phyloP scores from a whole-genome alignment of 106 monocot genomes.

The Dendrobium huoshanense region DNA sequence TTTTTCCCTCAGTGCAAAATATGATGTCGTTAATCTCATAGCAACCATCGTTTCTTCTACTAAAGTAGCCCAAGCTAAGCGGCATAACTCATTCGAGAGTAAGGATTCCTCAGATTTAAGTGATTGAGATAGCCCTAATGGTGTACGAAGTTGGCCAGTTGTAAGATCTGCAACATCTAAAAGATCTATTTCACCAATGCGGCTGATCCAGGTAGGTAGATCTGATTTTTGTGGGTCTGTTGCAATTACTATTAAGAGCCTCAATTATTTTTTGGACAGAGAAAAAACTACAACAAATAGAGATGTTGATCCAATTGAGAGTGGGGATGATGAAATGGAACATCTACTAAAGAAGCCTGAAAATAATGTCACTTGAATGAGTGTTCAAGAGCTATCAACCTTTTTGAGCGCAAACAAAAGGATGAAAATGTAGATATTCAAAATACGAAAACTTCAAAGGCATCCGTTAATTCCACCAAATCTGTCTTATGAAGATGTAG shows the following conservation, averaged over 20 bases:
- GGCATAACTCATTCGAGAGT: constrained; percentile 63
- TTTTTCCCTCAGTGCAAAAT: neutral
- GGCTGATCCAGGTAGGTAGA: constrained; percentile 83
- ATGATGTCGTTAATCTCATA: constrained; percentile 9
- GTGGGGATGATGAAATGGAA: constrained; percentile 40
- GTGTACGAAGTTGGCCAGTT: constrained; percentile 73
- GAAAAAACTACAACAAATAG: constrained; percentile 41
- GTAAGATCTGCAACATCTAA: constrained; percentile 77
- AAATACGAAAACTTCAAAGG: constrained; percentile 32
- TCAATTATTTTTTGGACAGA: constrained; percentile 61
- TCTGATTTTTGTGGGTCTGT: constrained; percentile 76
- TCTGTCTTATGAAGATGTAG: constrained; percentile 96
- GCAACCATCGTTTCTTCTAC: constrained; percentile 44
- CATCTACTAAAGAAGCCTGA: constrained; percentile 58
- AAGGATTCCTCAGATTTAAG: constrained; percentile 53
- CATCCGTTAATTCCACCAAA: constrained; percentile 40
- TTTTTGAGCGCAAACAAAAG: constrained; percentile 87
- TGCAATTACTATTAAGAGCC: constrained; percentile 80
- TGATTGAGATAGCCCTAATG: constrained; percentile 33
- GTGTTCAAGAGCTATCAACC: constrained; percentile 95
- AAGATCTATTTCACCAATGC: constrained; percentile 94
- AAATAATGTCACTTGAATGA: constrained; percentile 66
- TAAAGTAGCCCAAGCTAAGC: constrained; percentile 85
- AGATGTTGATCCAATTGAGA: constrained; percentile 40
- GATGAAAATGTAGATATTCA: constrained; percentile 49